Base-by-base conservation (phyloP, 2,329 filamentous ascomycete genomes). In the Thielaviopsis musarum region DNA sequence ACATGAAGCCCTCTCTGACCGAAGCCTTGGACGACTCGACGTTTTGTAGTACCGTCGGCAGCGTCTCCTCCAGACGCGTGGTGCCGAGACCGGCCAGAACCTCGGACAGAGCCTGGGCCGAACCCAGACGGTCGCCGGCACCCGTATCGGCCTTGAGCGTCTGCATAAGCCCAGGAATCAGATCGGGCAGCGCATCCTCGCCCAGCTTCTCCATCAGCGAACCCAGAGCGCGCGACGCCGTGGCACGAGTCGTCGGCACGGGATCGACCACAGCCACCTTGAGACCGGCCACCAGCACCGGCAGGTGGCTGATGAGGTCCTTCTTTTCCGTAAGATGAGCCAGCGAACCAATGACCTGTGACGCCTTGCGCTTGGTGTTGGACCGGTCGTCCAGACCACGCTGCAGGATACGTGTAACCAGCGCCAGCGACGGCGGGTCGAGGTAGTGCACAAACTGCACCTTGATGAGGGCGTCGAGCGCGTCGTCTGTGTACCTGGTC, bases 1-100 rank as follows among this genome's bases (percentile, higher is more conserved):
- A 96, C 93, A 98, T 98, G 75, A 98, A 98, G 53, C 93, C 93
- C 76, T 98, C 93, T 66, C 93, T 84, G 64, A 98, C 89, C 59
- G 90, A 83, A 19, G 93, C 70, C 72, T 95, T 96, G 65, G 85
- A 82, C 66, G 91, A 97, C 65, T 89, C 84, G 64, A 95, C 91
- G 67, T 98, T 98, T 67, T 97, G 91, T 49, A 98, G 74, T 66
- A 98, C 95, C 13, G 91, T 96, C 48, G 93, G 94, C 53, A 98
- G 76, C 5, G 91, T 97, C 72, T 98, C 94, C 71, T 98, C 93
- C 65, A 98, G 75, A 65, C 93, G 87, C 56, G 86, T 81, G 0
- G 93, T 98, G 64, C 94, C 93, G 66, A 98, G 77, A 64, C 93
- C 94, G 54, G 93, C 93, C 65, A 98, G 84, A 26, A 98, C 93